Evolutionary conservation across 306 rosid genomes (phyloP).

Genomic region (Astragalus membranaceus): DNA sequence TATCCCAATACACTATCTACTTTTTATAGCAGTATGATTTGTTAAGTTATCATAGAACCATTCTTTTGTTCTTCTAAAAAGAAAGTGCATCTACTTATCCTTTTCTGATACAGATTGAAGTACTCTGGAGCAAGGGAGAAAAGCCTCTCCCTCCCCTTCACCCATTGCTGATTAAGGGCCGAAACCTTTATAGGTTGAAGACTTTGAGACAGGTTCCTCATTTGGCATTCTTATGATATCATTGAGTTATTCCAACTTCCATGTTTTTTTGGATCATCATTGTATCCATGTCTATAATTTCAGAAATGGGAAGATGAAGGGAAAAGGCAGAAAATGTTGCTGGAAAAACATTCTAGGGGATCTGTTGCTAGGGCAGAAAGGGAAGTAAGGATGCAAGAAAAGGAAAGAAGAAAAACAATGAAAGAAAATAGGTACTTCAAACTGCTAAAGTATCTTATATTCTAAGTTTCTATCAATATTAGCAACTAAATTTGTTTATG

Average conservation of each 20-base stretch:
- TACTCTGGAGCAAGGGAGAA: constrained; percentile 93
- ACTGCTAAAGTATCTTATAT: not conserved
- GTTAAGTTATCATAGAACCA: not conserved
- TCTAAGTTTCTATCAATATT: not conserved
- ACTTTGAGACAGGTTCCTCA: constrained; percentile 80
- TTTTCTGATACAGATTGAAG: constrained; percentile 64
- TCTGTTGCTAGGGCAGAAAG: constrained; percentile 61
- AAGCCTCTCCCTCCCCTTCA: constrained; percentile 74
- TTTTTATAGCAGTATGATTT: not conserved
- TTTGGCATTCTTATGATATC: constrained; percentile 2
- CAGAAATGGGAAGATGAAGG: constrained; percentile 80
- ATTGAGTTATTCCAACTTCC: not conserved
- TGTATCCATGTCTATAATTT: not conserved
- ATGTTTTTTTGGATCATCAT: constrained; percentile 5
- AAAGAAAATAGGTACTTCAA: constrained; percentile 44
- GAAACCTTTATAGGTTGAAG: constrained; percentile 79
- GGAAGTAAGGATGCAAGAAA: constrained; percentile 56
- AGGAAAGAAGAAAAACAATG: constrained; percentile 37
- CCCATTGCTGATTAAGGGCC: constrained; percentile 81
- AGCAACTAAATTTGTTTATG: not conserved
- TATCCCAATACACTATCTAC: not conserved
- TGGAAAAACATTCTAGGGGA: constrained; percentile 84
- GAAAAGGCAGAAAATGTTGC: constrained; percentile 50
- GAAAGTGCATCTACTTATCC: not conserved
- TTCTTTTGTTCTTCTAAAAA: constrained; percentile 2